phyloP scores from a whole-genome alignment of 129 eudicot species.

The Kitagawia praeruptora region DNA sequence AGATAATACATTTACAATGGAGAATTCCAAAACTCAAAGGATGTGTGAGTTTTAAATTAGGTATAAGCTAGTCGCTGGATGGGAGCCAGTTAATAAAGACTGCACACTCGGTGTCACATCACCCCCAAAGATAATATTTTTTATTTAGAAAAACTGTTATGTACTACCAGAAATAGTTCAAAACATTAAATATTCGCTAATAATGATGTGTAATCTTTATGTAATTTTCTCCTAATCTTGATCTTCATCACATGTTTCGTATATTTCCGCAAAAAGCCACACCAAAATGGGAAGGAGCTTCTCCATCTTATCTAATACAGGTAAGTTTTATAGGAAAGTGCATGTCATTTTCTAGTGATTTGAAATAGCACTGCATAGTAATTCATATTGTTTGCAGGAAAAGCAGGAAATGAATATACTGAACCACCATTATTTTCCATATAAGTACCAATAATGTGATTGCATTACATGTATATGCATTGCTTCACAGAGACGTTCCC shows the following conservation, averaged over 20 bases:
- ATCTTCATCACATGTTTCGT: not conserved
- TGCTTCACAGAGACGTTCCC: not conserved
- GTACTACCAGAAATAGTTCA: too few relatives aligned
- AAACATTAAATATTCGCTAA: not conserved
- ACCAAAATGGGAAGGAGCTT: not conserved
- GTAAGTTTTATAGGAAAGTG: too few relatives aligned
- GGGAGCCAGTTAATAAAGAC: not conserved
- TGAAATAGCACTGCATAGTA: too few relatives aligned
- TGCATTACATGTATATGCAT: not conserved
- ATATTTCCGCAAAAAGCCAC: not conserved
- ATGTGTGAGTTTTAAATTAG: too few relatives aligned
- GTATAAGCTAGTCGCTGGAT: not conserved
- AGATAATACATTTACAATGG: not conserved
- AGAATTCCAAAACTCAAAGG: not conserved
- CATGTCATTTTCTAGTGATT: too few relatives aligned
- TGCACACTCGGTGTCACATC: not conserved
- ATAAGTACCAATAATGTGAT: too few relatives aligned
- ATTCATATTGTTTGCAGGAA: too few relatives aligned
- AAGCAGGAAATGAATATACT: too few relatives aligned
- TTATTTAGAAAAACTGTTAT: too few relatives aligned
- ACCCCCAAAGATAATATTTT: not conserved
- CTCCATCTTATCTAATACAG: not conserved
- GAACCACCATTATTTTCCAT: too few relatives aligned
- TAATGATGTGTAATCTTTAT: not conserved
- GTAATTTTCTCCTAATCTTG: not conserved